phyloP scores from a whole-genome alignment of 2,329 filamentous ascomycete species.

The Colletotrichum lindemuthianum region DNA sequence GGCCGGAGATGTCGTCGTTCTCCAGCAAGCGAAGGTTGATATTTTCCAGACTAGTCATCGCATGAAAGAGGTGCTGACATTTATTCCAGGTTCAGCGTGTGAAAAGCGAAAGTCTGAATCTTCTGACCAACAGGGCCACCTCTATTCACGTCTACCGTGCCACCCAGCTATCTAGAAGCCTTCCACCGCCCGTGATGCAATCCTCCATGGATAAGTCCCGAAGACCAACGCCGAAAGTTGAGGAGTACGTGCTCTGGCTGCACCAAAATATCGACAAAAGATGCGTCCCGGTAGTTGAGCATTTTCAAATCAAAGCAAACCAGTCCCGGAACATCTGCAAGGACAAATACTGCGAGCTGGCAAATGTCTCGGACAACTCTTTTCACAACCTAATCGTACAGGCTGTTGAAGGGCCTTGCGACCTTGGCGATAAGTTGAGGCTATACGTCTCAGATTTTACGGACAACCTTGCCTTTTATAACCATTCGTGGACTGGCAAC shows the following conservation, averaged over 20 bases:
- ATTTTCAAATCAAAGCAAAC: conserved; percentile 53
- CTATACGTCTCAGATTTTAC: conserved; percentile 89
- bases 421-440: conserved; percentile 58
- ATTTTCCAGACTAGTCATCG: conserved; percentile 29
- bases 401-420: conserved; percentile 66
- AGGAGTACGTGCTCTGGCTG: conserved; percentile 59
- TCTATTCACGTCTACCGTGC: conserved; percentile 57
- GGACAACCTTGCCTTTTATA: conserved; percentile 70
- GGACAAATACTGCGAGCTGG: conserved; percentile 70
- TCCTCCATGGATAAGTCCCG: conserved; percentile 32
- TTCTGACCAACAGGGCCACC: conserved; percentile 56
- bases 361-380: conserved; percentile 63
- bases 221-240: conserved; percentile 39
- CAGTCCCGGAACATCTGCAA: conserved; percentile 56
- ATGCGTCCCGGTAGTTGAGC: conserved; percentile 51
- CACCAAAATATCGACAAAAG: conserved; percentile 57
- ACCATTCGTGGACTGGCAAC: conserved; percentile 49
- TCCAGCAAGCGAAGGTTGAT: conserved; percentile 66
- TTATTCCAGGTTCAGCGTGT: conserved; percentile 51
- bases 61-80: conserved; percentile 4
- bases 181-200: conserved; percentile 41
- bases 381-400: conserved; percentile 79
- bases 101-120: conserved; percentile 46
- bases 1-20: conserved; percentile 70
- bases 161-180: conserved; percentile 51